These are phyloP conservation scores for Herpotrichia juniperi DNA, from an alignment of 2,329 filamentous ascomycete genomes.

Conservation along the genomic window DNA sequence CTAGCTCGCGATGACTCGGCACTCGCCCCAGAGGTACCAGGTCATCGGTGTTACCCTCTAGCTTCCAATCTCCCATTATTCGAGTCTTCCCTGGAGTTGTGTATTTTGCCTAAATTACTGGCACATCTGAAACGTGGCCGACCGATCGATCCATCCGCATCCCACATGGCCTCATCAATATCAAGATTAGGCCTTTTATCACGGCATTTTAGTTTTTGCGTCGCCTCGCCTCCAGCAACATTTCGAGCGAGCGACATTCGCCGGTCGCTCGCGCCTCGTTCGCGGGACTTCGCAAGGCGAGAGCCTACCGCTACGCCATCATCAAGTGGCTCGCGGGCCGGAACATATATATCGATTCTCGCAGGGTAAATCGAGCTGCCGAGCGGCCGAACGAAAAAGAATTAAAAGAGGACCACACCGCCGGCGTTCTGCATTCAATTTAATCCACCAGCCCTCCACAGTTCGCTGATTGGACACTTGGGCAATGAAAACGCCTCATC, in stretches of 20 bases:
- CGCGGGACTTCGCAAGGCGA: neutral
- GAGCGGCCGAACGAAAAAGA: neutral
- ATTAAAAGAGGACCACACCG: neutral
- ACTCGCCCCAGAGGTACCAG: conserved; percentile 17
- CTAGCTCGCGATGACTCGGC: conserved; percentile 10
- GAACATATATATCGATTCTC: neutral
- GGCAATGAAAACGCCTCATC: neutral
- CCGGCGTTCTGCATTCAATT: neutral
- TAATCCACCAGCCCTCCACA: neutral
- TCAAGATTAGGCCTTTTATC: conserved; percentile 4
- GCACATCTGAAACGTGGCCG: conserved; percentile 22
- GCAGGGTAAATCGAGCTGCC: neutral
- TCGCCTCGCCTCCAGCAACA: neutral
- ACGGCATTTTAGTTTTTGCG: neutral
- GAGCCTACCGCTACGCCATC: neutral
- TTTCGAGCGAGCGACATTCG: too few species aligned
- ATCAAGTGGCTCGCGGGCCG: neutral
- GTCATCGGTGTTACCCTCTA: conserved; percentile 14
- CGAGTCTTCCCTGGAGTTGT: conserved; percentile 6
- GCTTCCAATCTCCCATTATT: conserved; percentile 5
- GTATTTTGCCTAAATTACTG: conserved; percentile 24
- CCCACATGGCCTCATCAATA: conserved; percentile 5
- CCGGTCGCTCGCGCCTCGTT: neutral
- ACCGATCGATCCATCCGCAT: conserved; percentile 20
- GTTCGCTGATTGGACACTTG: conserved; percentile 2